These are phyloP conservation scores for Aspergillus bertholletiae DNA, from an alignment of 495 filamentous ascomycete species.

Conservation along the genomic window DNA sequence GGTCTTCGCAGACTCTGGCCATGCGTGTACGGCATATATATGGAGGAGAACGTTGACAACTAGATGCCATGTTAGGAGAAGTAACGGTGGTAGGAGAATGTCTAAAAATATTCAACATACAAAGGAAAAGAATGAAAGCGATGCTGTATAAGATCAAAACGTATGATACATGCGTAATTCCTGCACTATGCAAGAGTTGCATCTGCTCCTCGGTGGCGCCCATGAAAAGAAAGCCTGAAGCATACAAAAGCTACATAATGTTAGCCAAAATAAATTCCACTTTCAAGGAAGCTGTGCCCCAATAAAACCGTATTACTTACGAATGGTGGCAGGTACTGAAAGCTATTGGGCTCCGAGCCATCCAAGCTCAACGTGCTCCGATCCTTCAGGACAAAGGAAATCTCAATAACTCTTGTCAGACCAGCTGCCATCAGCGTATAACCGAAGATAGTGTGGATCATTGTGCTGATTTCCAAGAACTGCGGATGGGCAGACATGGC, in stretches of 20 bases:
- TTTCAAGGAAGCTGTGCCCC: neutral
- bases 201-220: conserved; percentile 96
- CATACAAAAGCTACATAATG: conserved; percentile 71
- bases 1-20: conserved; percentile 41
- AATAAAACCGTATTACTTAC: conserved; percentile 49
- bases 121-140: conserved; percentile 85
- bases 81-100: neutral
- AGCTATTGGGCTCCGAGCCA: conserved; percentile 72
- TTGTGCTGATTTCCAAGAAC: conserved; percentile 73
- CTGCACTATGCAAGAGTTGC: conserved; percentile 63
- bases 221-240: conserved; percentile 96
- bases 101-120: conserved; percentile 38
- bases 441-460: conserved; percentile 89
- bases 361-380: conserved; percentile 52
- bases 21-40: conserved; percentile 67
- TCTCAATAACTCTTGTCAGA: conserved; percentile 79
- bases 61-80: conserved; percentile 7
- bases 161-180: conserved; percentile 87
- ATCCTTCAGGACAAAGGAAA: conserved; percentile 82
- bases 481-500: conserved; percentile 91
- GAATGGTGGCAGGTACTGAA: conserved; percentile 88
- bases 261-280: neutral
- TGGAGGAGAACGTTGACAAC: conserved; percentile 80
- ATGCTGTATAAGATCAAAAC: conserved; percentile 87
- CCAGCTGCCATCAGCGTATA: conserved; percentile 95